Percentiles rank a stretch among this genome's conserved stretches.
Conservation (phyloP, 2,329 filamentous ascomycete genomes). For the Aureobasidium uvarum region DNA sequence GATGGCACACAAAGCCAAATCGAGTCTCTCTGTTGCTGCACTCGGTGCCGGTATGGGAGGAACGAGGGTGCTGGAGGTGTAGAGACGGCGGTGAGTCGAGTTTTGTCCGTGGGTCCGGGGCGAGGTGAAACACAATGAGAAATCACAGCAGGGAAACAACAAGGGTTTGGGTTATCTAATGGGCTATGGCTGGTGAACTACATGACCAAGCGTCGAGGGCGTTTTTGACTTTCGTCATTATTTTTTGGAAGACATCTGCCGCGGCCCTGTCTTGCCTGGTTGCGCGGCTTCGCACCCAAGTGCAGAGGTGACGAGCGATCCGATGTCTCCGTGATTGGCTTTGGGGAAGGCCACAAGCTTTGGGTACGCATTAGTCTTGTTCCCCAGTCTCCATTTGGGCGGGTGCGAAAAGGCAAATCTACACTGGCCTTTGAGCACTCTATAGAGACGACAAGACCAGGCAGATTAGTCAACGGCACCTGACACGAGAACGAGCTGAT, state of each 20-base stretch:
- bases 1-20: slow-evolving; percentile 12
- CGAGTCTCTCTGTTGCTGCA: not conserved
- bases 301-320: not conserved
- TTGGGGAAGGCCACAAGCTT: slow-evolving; percentile 1
- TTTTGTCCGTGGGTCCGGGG: slow-evolving; percentile 4
- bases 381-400: slow-evolving; percentile 8
- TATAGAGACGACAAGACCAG: not conserved
- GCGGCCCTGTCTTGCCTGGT: slow-evolving; percentile 17
- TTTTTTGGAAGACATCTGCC: slow-evolving; percentile 3
- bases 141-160: slow-evolving; percentile 8
- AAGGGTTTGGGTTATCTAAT: slow-evolving; percentile 16
- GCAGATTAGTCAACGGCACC: slow-evolving; percentile 5
- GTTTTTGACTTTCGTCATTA: slow-evolving; percentile 23
- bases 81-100: slow-evolving; percentile 13
- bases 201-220: slow-evolving; percentile 4
- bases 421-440: not conserved
- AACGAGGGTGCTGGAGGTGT: not conserved
- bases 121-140: slow-evolving; percentile 14
- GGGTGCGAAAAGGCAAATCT: not conserved
- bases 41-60: not conserved
- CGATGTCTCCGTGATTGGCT: slow-evolving; percentile 16
- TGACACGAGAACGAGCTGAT: not conserved
- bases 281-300: slow-evolving; percentile 10
- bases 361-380: slow-evolving; percentile 4
- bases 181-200: slow-evolving; percentile 8